Evolutionary conservation across 306 rosid genomes (phyloP).

Genomic region (Argentina anserina): DNA sequence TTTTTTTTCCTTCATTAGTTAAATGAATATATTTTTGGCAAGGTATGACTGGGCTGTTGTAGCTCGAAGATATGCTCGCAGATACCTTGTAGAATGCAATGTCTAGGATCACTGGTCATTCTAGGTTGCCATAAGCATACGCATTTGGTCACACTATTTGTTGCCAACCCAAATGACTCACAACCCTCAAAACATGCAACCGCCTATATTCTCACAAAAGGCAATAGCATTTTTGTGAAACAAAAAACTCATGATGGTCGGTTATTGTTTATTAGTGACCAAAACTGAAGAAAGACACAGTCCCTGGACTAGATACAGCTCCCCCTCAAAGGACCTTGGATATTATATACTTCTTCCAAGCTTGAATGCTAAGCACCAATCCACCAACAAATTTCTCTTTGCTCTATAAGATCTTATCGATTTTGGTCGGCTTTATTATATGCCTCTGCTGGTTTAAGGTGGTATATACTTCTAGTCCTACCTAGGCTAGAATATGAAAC

Average conservation of each 20-base stretch:
- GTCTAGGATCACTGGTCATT: neutral
- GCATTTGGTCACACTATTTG: neutral
- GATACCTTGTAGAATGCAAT: slow-evolving; percentile 8
- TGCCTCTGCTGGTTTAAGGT: slow-evolving; percentile 5
- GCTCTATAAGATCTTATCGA: slow-evolving; percentile 25
- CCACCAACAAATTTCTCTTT: slow-evolving; percentile 20
- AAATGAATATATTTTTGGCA: neutral
- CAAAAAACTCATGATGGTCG: slow-evolving; percentile 3
- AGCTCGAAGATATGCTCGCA: neutral
- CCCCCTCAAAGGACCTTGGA: neutral
- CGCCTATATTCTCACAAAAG: neutral
- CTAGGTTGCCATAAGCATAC: neutral
- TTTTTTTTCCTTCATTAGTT: neutral
- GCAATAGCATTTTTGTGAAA: neutral
- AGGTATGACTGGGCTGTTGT: neutral
- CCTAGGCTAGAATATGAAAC: slow-evolving; percentile 10
- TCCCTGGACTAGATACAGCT: neutral
- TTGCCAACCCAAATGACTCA: slow-evolving; percentile 9
- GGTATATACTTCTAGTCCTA: neutral
- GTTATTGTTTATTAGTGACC: slow-evolving; percentile 16
- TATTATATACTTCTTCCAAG: neutral
- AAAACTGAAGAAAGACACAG: neutral
- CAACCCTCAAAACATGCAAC: slow-evolving; percentile 9
- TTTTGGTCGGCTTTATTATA: slow-evolving; percentile 36
- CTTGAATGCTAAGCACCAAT: slow-evolving; percentile 30